Evolutionary conservation across 2,329 filamentous ascomycete genomes (phyloP), one percentile per base, ranked within the genome.

Genomic region (Pseudocercospora pini-densiflorae): DNA sequence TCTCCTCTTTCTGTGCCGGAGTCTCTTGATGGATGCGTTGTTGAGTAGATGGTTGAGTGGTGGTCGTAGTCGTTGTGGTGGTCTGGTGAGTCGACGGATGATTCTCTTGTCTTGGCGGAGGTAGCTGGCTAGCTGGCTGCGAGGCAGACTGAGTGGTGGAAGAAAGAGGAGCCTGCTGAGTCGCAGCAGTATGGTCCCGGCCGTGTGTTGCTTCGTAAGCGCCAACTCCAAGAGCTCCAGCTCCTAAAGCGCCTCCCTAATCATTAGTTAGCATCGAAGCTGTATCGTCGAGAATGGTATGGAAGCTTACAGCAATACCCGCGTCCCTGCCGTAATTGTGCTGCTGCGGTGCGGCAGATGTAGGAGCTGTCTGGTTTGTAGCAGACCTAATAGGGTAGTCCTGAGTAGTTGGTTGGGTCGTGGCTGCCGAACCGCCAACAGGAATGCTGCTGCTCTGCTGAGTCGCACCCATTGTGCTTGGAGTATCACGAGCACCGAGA

Each of bases 291-390:
- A 23, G 47, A 27, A 24, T 16, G 12, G 16, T 16, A 23, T n/a
- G 16, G 4, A 16, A 55, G 40, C 51, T 55, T 19, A 55, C 51
- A 10, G 68, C 76, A 0, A 77, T 24, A 12, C 74, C 75, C n/a
- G 75, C 74, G 61, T 79, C 73, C n/a, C 75, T 73, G 31, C 74
- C 75, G 45, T 76, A 43, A 8, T 43, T 71, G 59, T 77, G 76
- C 43, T 66, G 59, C 58, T 27, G 49, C 51, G 9, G 19, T 65
- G 1, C 36, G 23, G 10, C 27, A 43, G 10, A 45, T 12, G 51
- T 55, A n/a, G 62, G 53, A 40, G 29, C n/a, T 55, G 53, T 55
- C 16, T 31, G 53, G 8, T 47, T 53, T 12, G 33, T 59, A 23
- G 29, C 31, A 7, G 54, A 10, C 12, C 40, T 14, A 4, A 47